Conservation (phyloP, 495 filamentous ascomycete species). For the Pseudoneurospora amorphoporcata region DNA sequence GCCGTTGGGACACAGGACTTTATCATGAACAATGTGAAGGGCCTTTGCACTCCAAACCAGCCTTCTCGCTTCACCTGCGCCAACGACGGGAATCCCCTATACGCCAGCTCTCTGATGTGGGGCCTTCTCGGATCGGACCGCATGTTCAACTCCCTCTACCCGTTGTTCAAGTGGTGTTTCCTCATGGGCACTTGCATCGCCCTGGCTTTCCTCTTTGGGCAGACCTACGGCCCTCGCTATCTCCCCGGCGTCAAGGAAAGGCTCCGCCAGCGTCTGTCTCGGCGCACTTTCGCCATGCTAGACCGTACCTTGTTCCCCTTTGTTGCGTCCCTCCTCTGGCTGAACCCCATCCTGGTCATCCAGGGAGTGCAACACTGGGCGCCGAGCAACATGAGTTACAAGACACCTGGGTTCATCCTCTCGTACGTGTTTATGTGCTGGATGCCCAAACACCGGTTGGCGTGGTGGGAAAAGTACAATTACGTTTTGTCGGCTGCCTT, state of each 20-base stretch:
- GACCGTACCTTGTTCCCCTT: constrained; percentile 21
- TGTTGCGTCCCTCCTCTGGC: constrained; percentile 18
- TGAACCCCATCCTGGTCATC: constrained; percentile 23
- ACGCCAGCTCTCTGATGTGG: constrained; percentile 25
- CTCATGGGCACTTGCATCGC: constrained; percentile 26
- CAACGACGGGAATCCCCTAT: constrained; percentile 22
- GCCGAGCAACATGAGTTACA: constrained; percentile 22
- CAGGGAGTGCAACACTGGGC: constrained; percentile 26
- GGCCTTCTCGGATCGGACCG: constrained; percentile 26
- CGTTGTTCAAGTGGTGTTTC: constrained; percentile 33
- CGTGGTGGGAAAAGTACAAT: constrained; percentile 46
- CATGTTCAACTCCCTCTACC: constrained; percentile 28
- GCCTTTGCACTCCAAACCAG: constrained; percentile 19
- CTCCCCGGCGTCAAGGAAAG: constrained; percentile 20
- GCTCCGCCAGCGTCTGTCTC: constrained; percentile 12
- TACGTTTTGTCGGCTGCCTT: constrained; percentile 29
- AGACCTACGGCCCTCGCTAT: constrained; percentile 21
- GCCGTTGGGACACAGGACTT: constrained; percentile 23
- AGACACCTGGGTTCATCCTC: constrained; percentile 23
- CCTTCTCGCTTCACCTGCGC: constrained; percentile 24
- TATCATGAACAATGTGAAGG: constrained; percentile 20
- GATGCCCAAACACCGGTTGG: constrained; percentile 12
- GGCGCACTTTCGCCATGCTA: constrained; percentile 13
- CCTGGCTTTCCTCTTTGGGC: constrained; percentile 19
- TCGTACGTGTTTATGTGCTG: constrained; percentile 23